phyloP scores from a whole-genome alignment of 1,139 yeast species.

The Zygotorulaspora mrakii region DNA sequence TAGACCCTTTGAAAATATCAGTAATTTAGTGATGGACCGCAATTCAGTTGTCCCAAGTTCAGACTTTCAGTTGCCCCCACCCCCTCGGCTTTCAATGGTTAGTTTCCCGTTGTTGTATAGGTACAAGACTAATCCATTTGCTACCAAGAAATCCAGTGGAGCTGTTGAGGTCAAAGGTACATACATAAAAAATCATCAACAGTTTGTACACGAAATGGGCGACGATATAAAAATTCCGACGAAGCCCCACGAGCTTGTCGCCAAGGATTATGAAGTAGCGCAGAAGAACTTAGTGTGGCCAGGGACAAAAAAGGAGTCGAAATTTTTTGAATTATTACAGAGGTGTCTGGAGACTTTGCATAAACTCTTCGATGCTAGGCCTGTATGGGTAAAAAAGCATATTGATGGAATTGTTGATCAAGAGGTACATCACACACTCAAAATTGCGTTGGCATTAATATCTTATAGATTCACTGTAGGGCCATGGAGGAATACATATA shows the following conservation, averaged over 20 bases:
- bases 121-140: slow-evolving; percentile 55
- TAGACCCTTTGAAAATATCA: slow-evolving; percentile 33
- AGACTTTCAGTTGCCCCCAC: slow-evolving; percentile 75
- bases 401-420: slow-evolving; percentile 56
- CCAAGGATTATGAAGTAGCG: slow-evolving; percentile 38
- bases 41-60: slow-evolving; percentile 35
- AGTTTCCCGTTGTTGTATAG: slow-evolving; percentile 74
- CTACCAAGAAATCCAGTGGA: slow-evolving; percentile 46
- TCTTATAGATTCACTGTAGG: slow-evolving; percentile 81
- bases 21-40: slow-evolving; percentile 33
- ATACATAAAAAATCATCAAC: slow-evolving; percentile 39
- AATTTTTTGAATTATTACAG: slow-evolving; percentile 40
- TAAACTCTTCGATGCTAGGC: slow-evolving; percentile 60
- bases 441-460: slow-evolving; percentile 78
- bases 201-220: slow-evolving; percentile 31
- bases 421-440: slow-evolving; percentile 50
- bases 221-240: slow-evolving; percentile 41
- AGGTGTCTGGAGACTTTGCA: slow-evolving; percentile 48
- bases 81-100: slow-evolving; percentile 75
- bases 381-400: slow-evolving; percentile 84
- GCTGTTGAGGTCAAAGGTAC: slow-evolving; percentile 42
- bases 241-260: slow-evolving; percentile 43
- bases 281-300: slow-evolving; percentile 30
- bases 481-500: slow-evolving; percentile 92
- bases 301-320: slow-evolving; percentile 35